Conservation (phyloP, 139 green algal genomes). For the Coelastrella sp. region DNA sequence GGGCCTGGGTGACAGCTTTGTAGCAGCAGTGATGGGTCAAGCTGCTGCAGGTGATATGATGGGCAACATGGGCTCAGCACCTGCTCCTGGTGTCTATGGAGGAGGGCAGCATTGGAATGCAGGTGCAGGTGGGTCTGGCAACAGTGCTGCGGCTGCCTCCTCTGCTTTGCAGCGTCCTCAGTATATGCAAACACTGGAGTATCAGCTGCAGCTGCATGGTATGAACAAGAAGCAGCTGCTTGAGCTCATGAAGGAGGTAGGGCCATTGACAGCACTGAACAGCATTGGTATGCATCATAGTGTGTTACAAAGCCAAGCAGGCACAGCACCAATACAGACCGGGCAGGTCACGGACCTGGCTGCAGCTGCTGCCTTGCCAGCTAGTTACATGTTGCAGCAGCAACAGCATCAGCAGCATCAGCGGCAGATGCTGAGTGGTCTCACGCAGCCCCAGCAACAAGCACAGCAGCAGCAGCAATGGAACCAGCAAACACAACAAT, state of each 20-base stretch:
- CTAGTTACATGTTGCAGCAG: not conserved
- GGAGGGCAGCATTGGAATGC: too few species aligned
- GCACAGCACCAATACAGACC: not conserved
- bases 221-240: conserved; percentile 37
- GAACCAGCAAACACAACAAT: not conserved
- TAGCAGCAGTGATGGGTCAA: conserved; percentile 6
- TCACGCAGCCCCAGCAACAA: not conserved
- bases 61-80: not conserved
- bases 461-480: conserved; percentile 31
- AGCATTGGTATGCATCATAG: conserved; percentile 36
- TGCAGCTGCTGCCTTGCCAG: not conserved
- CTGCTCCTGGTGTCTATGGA: not conserved
- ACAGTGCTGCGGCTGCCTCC: not conserved
- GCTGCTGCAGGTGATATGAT: not conserved
- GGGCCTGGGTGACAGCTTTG: not conserved
- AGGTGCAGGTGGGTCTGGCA: too few species aligned
- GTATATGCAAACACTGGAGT: conserved; percentile 26
- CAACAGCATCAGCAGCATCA: not conserved
- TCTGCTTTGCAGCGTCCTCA: conserved; percentile 2
- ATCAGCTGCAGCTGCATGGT: conserved; percentile 32
- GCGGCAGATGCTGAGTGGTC: not conserved
- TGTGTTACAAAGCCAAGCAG: not conserved
- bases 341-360: not conserved
- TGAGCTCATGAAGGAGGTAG: conserved; percentile 32
- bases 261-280: not conserved